These are phyloP conservation scores for Nymphaea colorata DNA, from an alignment of 164 flowering plant species.

Conservation along the genomic window DNA sequence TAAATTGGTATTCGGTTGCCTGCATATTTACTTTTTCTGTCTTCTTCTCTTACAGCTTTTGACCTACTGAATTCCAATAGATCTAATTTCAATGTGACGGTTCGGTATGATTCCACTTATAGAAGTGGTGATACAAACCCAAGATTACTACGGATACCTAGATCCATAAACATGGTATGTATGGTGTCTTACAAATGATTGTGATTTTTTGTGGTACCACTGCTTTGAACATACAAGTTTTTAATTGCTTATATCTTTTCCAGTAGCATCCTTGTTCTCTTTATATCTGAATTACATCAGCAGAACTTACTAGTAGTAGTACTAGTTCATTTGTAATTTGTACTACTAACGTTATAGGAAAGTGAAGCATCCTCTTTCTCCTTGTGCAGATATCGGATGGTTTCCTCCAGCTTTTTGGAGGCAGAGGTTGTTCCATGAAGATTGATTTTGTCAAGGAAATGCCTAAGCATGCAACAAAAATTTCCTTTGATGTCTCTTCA, in stretches of 20 bases:
- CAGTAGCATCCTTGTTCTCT: too few relatives aligned
- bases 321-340: too few relatives aligned
- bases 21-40: not conserved
- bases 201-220: too few relatives aligned
- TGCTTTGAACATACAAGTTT: too few relatives aligned
- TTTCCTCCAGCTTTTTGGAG: constrained; percentile 54
- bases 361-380: not conserved
- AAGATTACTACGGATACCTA: constrained; percentile 49
- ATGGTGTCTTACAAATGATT: too few relatives aligned
- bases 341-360: too few relatives aligned
- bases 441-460: constrained; percentile 86
- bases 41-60: constrained; percentile 48
- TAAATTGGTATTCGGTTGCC: not conserved
- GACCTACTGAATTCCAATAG: constrained; percentile 63
- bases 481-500: constrained; percentile 63
- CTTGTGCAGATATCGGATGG: constrained; percentile 71
- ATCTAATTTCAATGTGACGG: constrained; percentile 51
- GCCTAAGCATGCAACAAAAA: constrained; percentile 59
- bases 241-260: too few relatives aligned
- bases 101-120: constrained; percentile 88
- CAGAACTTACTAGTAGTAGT: too few relatives aligned
- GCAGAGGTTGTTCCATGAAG: constrained; percentile 38
- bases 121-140: constrained; percentile 26
- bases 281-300: too few relatives aligned
- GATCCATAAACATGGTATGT: constrained; percentile 80